Evolutionary conservation across 164 flowering plant species (phyloP), one percentile per base, ranked within the genome.

Genomic region (Platanus orientalis): DNA sequence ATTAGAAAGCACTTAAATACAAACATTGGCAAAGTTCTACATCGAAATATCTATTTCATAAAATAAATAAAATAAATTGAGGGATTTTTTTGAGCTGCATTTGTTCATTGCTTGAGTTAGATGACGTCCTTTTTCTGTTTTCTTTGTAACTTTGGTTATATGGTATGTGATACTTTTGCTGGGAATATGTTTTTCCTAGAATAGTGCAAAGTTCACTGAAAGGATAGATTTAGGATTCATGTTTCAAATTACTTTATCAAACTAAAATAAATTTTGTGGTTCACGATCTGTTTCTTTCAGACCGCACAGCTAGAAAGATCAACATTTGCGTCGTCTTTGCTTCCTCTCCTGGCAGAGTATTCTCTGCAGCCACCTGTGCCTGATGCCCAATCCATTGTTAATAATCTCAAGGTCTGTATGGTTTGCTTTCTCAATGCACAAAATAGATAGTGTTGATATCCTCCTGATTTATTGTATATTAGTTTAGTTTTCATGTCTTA

Each of bases 301-400:
- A 90, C 80, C 72, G 93, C 96, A 64, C 94, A 89, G 63, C 89
- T 89, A 79, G 97, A 95, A 68, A 80, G 96, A 76, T 67, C 92
- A 54, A 89, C 82, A 48, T 92, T 85, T 73, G 81, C 90, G 19
- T 82, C 94, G 60, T 86, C 84, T 52, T 76, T 95, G 72, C 69
- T 92, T 72, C 97, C 97, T 66, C 88, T 95, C 70, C 90, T 95
- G 55, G 79, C 84, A 4, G 97, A 92, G 66, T 89, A 92, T 73
- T 83, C 84, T 61, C 76, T 88, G 71, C 92, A 86, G 77, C 99
- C 99, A 63, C 86, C 82, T 34, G 90, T 83, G 68, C 75, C 69
- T 55, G 97, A 95, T 86, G 96, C 99, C 53, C 96, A 88, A 70
- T 89, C 97, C 56, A 86, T 95, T 76, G 92, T 88, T 57, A 83